phyloP scores from a whole-genome alignment of 2,329 filamentous ascomycete species.

The Colletotrichum ledebouriae region DNA sequence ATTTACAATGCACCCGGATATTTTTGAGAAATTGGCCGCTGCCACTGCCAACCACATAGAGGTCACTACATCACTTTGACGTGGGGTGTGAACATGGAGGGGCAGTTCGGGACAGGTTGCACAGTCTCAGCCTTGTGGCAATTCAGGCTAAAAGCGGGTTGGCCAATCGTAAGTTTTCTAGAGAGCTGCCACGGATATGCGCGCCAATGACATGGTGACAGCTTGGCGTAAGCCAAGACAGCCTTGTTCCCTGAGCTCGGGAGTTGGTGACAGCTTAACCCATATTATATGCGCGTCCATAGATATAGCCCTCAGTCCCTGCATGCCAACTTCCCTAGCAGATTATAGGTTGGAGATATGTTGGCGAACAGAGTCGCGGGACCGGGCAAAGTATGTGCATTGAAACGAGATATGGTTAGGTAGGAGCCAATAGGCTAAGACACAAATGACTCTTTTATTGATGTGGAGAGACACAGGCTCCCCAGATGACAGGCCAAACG shows the following conservation, averaged over 20 bases:
- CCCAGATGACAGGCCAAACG: constrained; percentile 28
- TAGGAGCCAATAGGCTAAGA: constrained; percentile 14
- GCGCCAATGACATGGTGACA: constrained; percentile 36
- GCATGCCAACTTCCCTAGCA: not conserved
- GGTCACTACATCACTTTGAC: constrained; percentile 37
- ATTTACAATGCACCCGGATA: constrained; percentile 11
- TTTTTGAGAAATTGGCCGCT: constrained; percentile 27
- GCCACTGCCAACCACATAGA: constrained; percentile 13
- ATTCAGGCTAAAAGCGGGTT: constrained; percentile 39
- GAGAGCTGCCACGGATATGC: constrained; percentile 26
- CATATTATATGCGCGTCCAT: constrained; percentile 15
- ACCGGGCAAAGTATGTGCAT: constrained; percentile 12
- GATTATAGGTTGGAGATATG: constrained; percentile 5
- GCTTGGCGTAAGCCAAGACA: constrained; percentile 35
- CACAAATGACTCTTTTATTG: constrained; percentile 19
- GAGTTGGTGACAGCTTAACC: constrained; percentile 35
- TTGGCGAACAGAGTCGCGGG: constrained; percentile 1
- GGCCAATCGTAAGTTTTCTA: constrained; percentile 29
- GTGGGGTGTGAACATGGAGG: constrained; percentile 39
- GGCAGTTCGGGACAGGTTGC: constrained; percentile 37
- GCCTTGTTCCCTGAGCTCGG: constrained; percentile 37
- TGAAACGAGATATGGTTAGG: constrained; percentile 3
- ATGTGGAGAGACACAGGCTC: constrained; percentile 23
- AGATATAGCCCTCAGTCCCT: constrained; percentile 17
- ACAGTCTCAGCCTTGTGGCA: constrained; percentile 37